Evolutionary conservation across 169 alveolate species (phyloP), one percentile per base, ranked within the genome.

Genomic region (Prorocentrum cordatum): DNA sequence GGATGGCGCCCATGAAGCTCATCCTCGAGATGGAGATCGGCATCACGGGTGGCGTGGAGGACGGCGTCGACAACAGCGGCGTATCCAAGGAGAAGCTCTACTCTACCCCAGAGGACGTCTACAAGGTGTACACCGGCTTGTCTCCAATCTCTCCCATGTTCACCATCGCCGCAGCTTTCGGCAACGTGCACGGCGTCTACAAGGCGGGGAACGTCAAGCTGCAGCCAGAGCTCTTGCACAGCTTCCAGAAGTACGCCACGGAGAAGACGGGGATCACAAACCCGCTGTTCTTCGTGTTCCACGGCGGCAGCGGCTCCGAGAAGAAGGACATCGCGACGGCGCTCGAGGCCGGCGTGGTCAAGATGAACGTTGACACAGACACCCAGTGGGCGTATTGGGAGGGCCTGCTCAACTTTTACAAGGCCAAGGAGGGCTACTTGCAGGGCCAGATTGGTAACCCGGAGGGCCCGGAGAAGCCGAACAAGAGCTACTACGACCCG

Each of bases 321-420:
- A 83, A 83, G 83, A 58, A 83, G 7, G 62, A 83, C 83, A 83
- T 83, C 83, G 27, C 82, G 22, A 83, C 91, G 27, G 91, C 91
- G 7, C 71, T 67, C 45, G 29, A 22, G 61, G 45, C 39, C 58
- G 91, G 82, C 3, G 88, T 77, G 1, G 64, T 64, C 54, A 77
- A 77, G 88, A 77, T 77, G 88, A 77, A 77, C 29, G 73, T 77
- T 31, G 88, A 77, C 73, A 77, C 88, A 6, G 88, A 77, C 73
- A 77, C 88, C 12, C 91, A 83, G 83, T 83, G 91, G 91, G 91
- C 91, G 14, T 83, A 83, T 73, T 83, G 91, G 84, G 83, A 68
- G 35, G 91, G 91, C 38, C 24, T 83, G n/a, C 83, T 66, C 38
- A 47, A 50, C 73, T 83, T 67, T 62, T 83, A 67, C 91, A 26